phyloP scores from a whole-genome alignment of 768 basidiomycete genomes.

The Termitomyces sp. region DNA sequence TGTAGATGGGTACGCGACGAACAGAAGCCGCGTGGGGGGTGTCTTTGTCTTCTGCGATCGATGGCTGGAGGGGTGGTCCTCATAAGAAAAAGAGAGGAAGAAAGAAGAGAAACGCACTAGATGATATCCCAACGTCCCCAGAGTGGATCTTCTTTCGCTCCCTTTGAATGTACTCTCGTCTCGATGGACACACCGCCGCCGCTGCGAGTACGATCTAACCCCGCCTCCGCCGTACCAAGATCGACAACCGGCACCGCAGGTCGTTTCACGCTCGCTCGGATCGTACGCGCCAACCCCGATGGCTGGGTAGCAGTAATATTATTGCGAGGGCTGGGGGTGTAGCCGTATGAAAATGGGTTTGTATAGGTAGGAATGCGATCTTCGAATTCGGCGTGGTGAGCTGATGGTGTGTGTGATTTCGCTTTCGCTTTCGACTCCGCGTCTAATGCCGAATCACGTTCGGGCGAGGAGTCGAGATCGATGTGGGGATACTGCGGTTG shows the following conservation, averaged over 20 bases:
- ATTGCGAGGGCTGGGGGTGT: not conserved
- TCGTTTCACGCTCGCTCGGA: not conserved
- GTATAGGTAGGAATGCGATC: no score
- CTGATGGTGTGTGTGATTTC: no score
- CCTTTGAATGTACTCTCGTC: not conserved
- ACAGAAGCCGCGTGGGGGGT: constrained; percentile 4
- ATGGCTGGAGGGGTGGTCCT: no score
- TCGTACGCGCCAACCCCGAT: constrained; percentile 4
- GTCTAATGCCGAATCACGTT: no score
- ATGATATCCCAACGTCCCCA: not conserved
- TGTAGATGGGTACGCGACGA: constrained; percentile 42
- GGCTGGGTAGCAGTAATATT: no score
- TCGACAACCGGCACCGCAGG: constrained; percentile 11
- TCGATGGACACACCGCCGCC: not conserved
- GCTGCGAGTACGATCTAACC: no score
- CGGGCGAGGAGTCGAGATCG: not conserved
- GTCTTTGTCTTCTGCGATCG: no score
- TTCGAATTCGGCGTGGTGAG: no score
- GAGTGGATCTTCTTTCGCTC: not conserved
- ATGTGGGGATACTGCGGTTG: not conserved
- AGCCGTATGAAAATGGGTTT: not conserved
- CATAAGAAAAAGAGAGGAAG: not conserved
- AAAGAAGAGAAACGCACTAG: not conserved
- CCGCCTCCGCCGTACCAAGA: constrained; percentile 5
- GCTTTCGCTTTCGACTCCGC: no score